Conservation (phyloP, 2,329 filamentous ascomycete genomes). For the Monosporascus sp. region DNA sequence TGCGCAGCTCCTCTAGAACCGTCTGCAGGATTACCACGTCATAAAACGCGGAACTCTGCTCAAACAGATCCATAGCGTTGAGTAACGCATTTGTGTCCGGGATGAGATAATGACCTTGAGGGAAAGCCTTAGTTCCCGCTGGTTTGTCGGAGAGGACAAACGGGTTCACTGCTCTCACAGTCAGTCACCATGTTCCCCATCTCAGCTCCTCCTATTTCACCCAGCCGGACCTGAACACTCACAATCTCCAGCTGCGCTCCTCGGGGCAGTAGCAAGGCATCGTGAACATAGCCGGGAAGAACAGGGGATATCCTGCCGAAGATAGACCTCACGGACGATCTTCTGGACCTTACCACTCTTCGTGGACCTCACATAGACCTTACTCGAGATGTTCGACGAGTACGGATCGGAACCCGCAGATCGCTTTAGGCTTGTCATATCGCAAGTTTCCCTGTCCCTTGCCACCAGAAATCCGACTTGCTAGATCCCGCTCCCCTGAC, state of each 20-base stretch:
- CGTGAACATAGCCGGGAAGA: conserved; percentile 80
- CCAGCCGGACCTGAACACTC: conserved; percentile 20
- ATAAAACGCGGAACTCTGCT: conserved; percentile 85
- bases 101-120: conserved; percentile 86
- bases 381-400: conserved; percentile 80
- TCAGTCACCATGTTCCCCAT: conserved; percentile 2
- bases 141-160: conserved; percentile 88
- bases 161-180: conserved; percentile 53
- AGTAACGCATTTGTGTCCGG: conserved; percentile 95
- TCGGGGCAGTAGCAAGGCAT: conserved; percentile 70
- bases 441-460: conserved; percentile 7
- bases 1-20: conserved; percentile 91
- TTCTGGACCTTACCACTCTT: conserved; percentile 97
- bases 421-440: conserved; percentile 63
- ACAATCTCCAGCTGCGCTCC: conserved; percentile 75
- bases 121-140: conserved; percentile 74
- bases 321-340: conserved; percentile 93
- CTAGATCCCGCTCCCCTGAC: too few relatives aligned
- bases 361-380: conserved; percentile 90
- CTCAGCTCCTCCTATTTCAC: conserved; percentile 6
- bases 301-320: conserved; percentile 94
- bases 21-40: conserved; percentile 97
- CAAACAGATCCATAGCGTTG: conserved; percentile 95
- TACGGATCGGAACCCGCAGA: conserved; percentile 45
- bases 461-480: neutral